Evolutionary conservation across 2,329 filamentous ascomycete genomes (phyloP).

Genomic region (Incumbomyces lentus): DNA sequence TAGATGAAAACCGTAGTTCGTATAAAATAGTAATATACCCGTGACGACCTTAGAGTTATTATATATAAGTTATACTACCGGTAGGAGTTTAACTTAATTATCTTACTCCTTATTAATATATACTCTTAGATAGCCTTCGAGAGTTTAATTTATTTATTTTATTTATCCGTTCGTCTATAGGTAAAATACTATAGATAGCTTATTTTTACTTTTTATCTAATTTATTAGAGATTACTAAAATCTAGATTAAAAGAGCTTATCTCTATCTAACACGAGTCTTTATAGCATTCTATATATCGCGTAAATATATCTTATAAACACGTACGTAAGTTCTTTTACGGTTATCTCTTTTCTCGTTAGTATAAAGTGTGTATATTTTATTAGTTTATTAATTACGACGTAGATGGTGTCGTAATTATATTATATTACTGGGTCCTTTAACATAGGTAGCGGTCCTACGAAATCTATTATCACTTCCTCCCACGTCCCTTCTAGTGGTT

Average conservation of each 20-base stretch:
- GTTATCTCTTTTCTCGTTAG: neutral
- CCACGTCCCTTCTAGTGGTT: slow-evolving; percentile 19
- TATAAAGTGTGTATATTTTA: slow-evolving; percentile 3
- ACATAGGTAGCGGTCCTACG: neutral
- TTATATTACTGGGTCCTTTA: neutral
- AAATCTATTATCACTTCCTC: slow-evolving; percentile 11
- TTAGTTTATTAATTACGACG: neutral
- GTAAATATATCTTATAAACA: slow-evolving; percentile 3
- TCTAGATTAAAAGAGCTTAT: slow-evolving; percentile 3
- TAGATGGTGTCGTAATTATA: neutral
- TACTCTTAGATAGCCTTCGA: slow-evolving; percentile 3
- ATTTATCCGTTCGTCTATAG: neutral
- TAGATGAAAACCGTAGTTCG: slow-evolving; percentile 2
- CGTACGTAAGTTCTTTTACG: neutral
- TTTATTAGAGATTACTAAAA: slow-evolving; percentile 6
- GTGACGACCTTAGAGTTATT: slow-evolving; percentile 2
- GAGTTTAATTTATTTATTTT: slow-evolving; percentile 4
- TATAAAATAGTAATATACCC: neutral
- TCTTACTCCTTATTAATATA: slow-evolving; percentile 5
- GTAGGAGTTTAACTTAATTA: slow-evolving; percentile 5
- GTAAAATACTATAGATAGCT: neutral
- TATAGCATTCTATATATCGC: slow-evolving; percentile 2
- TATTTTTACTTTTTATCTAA: slow-evolving; percentile 4
- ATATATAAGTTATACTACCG: slow-evolving; percentile 2
- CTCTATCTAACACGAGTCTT: slow-evolving; percentile 1